Base-by-base conservation (phyloP, 805 yeast genomes). In the Saccharomycopsis fermentans region DNA sequence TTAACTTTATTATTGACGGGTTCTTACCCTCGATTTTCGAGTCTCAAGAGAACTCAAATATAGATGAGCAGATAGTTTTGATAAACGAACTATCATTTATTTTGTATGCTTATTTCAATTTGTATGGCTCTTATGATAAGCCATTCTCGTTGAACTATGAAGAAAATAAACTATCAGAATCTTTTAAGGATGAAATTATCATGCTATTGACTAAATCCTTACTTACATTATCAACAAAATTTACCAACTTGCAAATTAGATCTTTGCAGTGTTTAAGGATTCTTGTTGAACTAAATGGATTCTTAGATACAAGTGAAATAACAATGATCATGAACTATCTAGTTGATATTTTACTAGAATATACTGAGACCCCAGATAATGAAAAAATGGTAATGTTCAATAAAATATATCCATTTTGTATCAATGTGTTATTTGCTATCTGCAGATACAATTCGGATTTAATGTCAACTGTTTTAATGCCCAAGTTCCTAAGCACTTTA, bases 131-230 rank as follows among this genome's bases (percentile, higher is more conserved):
- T 8, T 27, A 17, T 21, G 11, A 54, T 16, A 50, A 52, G 9
- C 62, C 32, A 34, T 24, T 19, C 27, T 16, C 35, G 12, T 53
- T 26, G 14, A 17, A 56, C 3, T 40, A 16, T 32, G 17, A 39
- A 6, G 53, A 43, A 4, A 19, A 63, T 5, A 78, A 77, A 61
- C 70, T 75, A 8, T 68, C 87, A 55, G 63, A 69, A 16, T 63
- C 68, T 6, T 79, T 72, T 68, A 83, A 86, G 62, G 96, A 90
- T 65, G 82, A 82, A 43, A 73, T 91, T 16, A 70, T 90, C 34
- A 80, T 83, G 57, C 73, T 85, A 50, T 69, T 89, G 63, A 82
- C 90, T n/a, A 84, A 81, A 65, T 77, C 88, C 4, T 74, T 91
- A 54, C 80, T 85, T 67, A 78, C 86, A 0, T 77, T 87, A 0